phyloP scores from a whole-genome alignment of 2,329 filamentous ascomycete species.

The Aspergillus amoenus region DNA sequence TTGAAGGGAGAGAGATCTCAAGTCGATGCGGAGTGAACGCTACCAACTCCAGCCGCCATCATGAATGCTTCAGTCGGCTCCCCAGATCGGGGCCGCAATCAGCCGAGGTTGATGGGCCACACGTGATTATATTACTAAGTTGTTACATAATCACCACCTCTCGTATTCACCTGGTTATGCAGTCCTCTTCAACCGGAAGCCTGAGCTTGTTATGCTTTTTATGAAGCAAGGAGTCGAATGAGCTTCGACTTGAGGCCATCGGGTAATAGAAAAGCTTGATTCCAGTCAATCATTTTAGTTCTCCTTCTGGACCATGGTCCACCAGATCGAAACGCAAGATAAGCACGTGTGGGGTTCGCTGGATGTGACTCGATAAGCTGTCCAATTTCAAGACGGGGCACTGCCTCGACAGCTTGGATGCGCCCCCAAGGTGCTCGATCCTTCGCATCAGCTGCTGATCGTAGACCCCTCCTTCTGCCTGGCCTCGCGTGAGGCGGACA shows the following conservation, averaged over 20 bases:
- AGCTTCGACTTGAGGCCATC: too few species aligned
- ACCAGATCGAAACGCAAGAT: background rate
- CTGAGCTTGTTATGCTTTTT: too few species aligned
- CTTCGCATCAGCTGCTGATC: background rate
- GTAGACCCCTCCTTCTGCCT: background rate
- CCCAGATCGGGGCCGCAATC: conserved; percentile 15
- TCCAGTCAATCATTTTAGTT: too few species aligned
- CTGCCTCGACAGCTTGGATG: too few species aligned
- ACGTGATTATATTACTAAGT: conserved; percentile 14
- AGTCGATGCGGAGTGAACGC: background rate
- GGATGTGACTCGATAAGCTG: background rate
- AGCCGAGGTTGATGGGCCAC: conserved; percentile 17
- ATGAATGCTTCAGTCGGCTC: conserved; percentile 17
- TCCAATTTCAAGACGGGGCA: background rate
- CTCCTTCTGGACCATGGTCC: too few species aligned
- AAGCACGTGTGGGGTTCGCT: background rate
- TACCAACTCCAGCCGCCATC: background rate
- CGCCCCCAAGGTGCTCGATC: background rate
- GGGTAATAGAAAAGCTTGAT: too few species aligned
- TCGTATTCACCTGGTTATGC: too few species aligned
- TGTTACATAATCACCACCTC: background rate
- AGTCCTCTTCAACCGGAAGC: too few species aligned
- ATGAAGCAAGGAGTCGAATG: too few species aligned
- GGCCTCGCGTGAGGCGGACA: too few species aligned
- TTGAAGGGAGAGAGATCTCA: background rate